phyloP scores from a whole-genome alignment of 1,139 yeast genomes.

The Yamadazyma diddensiae region DNA sequence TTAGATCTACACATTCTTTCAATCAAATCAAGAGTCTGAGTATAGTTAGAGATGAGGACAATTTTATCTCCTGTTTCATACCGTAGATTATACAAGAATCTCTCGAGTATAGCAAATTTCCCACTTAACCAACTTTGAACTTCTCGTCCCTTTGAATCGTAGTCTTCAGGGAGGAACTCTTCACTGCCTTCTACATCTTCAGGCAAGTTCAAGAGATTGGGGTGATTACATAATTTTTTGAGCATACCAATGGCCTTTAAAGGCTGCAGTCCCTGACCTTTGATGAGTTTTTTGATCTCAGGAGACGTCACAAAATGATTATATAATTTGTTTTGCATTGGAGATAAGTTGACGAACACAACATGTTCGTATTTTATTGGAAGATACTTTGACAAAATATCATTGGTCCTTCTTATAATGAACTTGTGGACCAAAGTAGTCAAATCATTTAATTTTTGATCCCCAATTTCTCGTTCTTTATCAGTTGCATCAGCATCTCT shows the following conservation, averaged over 20 bases:
- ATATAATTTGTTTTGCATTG: conserved; percentile 72
- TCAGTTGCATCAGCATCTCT: conserved; percentile 92
- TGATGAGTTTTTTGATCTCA: conserved; percentile 66
- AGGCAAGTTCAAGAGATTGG: conserved; percentile 75
- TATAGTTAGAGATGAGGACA: conserved; percentile 89
- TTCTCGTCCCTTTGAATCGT: conserved; percentile 46
- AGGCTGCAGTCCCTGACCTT: conserved; percentile 77
- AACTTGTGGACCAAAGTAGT: conserved; percentile 80
- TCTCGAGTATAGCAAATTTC: conserved; percentile 60
- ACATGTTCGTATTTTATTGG: conserved; percentile 97
- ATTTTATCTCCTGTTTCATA: conserved; percentile 89
- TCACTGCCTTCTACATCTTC: conserved; percentile 73
- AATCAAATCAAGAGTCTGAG: conserved; percentile 88
- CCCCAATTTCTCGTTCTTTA: conserved; percentile 70
- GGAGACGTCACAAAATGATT: conserved; percentile 78
- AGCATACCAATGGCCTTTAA: conserved; percentile 85
- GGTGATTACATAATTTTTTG: conserved; percentile 91
- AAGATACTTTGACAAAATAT: conserved; percentile 84
- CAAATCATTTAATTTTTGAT: conserved; percentile 64
- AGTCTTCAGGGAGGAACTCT: conserved; percentile 70
- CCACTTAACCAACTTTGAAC: conserved; percentile 61
- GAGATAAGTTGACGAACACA: conserved; percentile 79
- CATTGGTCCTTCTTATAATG: conserved; percentile 94
- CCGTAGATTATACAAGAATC: conserved; percentile 76
- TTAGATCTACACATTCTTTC: conserved; percentile 78